Conservation (phyloP, 371 early-diverging fungal species). For the Rhizopus delemar region DNA sequence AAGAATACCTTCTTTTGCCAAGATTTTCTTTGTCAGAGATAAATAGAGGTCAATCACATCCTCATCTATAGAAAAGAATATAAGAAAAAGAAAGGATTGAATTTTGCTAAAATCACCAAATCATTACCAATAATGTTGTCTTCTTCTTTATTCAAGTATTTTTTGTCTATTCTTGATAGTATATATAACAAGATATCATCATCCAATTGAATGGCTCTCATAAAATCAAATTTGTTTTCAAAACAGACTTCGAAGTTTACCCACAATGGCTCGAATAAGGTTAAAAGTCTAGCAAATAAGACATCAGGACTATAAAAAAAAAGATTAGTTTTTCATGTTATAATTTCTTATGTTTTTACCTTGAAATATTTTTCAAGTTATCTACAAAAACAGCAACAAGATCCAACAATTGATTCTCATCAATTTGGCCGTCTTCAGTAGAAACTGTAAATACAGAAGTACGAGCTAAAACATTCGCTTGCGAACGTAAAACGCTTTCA, state of each 20-base stretch:
- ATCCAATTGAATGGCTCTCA: slow-evolving; percentile 5
- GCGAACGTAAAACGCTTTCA: slow-evolving; percentile 33
- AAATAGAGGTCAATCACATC: slow-evolving; percentile 27
- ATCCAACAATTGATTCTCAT: neutral
- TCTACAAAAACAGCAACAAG: slow-evolving; percentile 20
- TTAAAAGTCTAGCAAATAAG: slow-evolving; percentile 14
- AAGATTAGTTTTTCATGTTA: neutral
- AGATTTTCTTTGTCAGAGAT: slow-evolving; percentile 28
- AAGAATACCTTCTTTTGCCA: slow-evolving; percentile 9
- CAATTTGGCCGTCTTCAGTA: slow-evolving; percentile 14
- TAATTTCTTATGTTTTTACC: slow-evolving; percentile 19
- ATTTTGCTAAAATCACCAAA: too few relatives aligned
- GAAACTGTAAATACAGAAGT: slow-evolving; percentile 30
- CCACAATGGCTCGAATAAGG: slow-evolving; percentile 37
- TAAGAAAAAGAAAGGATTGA: neutral
- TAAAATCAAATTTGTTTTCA: slow-evolving; percentile 14
- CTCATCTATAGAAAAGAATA: slow-evolving; percentile 26
- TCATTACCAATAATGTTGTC: slow-evolving; percentile 35
- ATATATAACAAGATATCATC: neutral
- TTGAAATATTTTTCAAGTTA: slow-evolving; percentile 17
- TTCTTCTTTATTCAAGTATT: slow-evolving; percentile 26
- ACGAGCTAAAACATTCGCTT: slow-evolving; percentile 42
- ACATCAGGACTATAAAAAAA: slow-evolving; percentile 1
- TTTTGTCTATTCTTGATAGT: slow-evolving; percentile 23
- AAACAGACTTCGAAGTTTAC: slow-evolving; percentile 27